Base-by-base conservation (phyloP, 192 early-diverging fungal genomes). In the Gryganskiella cystojenkinii region DNA sequence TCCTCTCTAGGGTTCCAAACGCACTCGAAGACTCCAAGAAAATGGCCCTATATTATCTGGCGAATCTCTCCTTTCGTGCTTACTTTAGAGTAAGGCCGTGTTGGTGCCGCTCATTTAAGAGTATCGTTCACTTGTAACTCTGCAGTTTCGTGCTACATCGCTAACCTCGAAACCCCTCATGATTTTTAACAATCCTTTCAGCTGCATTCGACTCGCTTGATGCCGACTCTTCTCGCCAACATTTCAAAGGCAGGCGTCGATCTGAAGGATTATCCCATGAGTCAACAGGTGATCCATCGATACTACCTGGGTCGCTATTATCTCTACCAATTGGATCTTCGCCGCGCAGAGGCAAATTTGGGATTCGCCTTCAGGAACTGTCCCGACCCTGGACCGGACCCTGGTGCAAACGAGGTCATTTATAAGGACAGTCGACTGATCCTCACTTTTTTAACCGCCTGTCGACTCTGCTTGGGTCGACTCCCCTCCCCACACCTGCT, bases 301-400 rank as follows among this genome's bases (percentile, higher is more conserved):
- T 87, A 82, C 42, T 87, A 87, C 42, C 49, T 83, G 0, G 85
- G 85, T 10, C 67, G 85, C 4, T 87, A 84, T 33, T 53, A 60
- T 9, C 75, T 87, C 31, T 83, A 76, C 19, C 75, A 84, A 13
- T 57, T 75, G 22, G 73, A 81, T 56, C 62, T 87, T 3, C 63
- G 75, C 10, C 49, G 61, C 44, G 80, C 85, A 0, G 76, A 82
- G 2, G 49, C 46, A 7, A 37, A 81, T 33, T 63, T 87, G 3
- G 56, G 43, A 13, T 85, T 84, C 50, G 81, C 85, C 0, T 87
- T 87, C 46, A 54, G 28, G 5, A 70, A 75, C 40, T 81, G 83
- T 33, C 67, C 74, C 6, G 20, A 30, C 10, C 33, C 28, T 5
- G 34, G 50, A 17, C 20, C 34, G 14, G 51, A 74, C 27, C 60